These are phyloP conservation scores for Colletotrichum theobromicola DNA, from an alignment of 2,329 filamentous ascomycete species.

Conservation along the genomic window DNA sequence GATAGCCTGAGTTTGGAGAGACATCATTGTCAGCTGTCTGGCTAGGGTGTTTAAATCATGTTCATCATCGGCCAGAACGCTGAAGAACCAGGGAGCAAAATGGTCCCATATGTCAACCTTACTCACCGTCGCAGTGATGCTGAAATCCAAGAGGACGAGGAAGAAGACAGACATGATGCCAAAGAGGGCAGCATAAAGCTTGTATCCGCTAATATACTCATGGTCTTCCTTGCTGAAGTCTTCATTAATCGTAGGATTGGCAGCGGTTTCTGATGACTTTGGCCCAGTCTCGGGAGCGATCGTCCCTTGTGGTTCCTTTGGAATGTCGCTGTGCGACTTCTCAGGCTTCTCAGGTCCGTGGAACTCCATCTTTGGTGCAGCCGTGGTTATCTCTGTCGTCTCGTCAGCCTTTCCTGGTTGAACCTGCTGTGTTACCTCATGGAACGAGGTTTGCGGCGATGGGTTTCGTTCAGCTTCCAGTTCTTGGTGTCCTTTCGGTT, in stretches of 20 bases:
- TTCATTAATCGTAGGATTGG: neutral
- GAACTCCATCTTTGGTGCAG: neutral
- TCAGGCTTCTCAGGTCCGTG: no score
- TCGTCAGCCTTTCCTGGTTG: neutral
- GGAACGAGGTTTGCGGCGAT: neutral
- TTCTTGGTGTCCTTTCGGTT: neutral
- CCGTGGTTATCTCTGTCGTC: neutral
- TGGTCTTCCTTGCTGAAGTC: neutral
- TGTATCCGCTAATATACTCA: neutral
- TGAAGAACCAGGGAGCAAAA: rapidly evolving
- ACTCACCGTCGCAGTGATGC: neutral
- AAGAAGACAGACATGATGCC: neutral
- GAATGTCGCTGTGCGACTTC: neutral
- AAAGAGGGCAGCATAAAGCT: neutral
- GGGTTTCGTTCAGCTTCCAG: neutral
- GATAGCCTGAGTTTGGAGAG: neutral
- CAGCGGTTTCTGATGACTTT: neutral
- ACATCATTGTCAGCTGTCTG: neutral
- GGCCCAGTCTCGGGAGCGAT: rapidly evolving
- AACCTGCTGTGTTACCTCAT: neutral
- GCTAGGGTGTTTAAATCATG: rapidly evolving
- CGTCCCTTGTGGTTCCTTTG: rapidly evolving
- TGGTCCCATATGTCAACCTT: neutral
- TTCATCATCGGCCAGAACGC: rapidly evolving
- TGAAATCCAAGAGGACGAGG: neutral